Evolutionary conservation across 371 early-diverging fungal species (phyloP).

Genomic region (Mucor piriformis): DNA sequence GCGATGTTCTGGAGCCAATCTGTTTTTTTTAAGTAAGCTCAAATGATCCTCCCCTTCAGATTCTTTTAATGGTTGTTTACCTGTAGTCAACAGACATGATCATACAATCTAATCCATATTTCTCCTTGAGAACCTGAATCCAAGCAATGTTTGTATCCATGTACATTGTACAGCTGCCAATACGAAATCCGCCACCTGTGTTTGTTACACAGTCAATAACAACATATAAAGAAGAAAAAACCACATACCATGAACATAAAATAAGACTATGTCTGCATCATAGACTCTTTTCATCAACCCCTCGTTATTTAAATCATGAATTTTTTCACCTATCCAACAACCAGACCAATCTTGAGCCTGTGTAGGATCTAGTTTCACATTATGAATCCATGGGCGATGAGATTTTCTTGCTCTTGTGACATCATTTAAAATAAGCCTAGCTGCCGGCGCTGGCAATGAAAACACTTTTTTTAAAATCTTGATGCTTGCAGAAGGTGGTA

Average conservation of each 20-base stretch:
- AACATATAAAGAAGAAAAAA: not conserved
- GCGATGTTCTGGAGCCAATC: constrained; percentile 51
- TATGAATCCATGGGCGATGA: constrained; percentile 44
- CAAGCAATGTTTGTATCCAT: constrained; percentile 51
- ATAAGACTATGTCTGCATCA: constrained; percentile 47
- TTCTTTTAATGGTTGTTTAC: constrained; percentile 8
- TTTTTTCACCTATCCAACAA: constrained; percentile 53
- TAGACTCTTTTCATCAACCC: constrained; percentile 32
- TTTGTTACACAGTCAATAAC: not conserved
- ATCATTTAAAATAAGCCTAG: constrained; percentile 48
- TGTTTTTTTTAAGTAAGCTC: not conserved
- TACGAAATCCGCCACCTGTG: constrained; percentile 52
- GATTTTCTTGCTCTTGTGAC: constrained; percentile 42
- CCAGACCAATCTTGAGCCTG: constrained; percentile 48
- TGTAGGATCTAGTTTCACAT: constrained; percentile 19
- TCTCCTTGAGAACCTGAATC: constrained; percentile 39
- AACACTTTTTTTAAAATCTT: constrained; percentile 44
- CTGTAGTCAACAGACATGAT: constrained; percentile 54
- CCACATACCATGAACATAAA: constrained; percentile 26
- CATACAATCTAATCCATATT: constrained; percentile 40
- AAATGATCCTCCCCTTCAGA: too few relatives aligned
- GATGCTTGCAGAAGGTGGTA: constrained; percentile 46
- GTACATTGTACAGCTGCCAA: constrained; percentile 54
- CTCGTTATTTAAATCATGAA: constrained; percentile 27
- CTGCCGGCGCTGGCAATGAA: constrained; percentile 50